Percentiles rank a stretch among this genome's conserved stretches.
Evolutionary conservation across 2,329 filamentous ascomycete species (phyloP).

Genomic region (Fusarium avenaceum): DNA sequence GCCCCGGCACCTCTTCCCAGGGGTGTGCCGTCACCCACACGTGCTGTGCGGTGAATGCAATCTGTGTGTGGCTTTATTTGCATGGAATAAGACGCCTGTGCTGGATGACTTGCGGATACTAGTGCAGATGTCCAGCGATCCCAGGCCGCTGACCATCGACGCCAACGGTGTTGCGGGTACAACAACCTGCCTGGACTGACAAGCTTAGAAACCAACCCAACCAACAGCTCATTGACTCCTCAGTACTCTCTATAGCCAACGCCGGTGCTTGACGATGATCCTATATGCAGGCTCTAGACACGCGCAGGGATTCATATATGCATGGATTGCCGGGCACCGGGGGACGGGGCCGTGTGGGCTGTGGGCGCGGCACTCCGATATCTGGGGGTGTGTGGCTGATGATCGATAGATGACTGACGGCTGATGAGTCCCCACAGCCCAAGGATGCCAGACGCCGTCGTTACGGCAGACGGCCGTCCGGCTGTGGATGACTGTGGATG

Average conservation of each 20-base stretch:
- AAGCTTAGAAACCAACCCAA: conserved; percentile 46
- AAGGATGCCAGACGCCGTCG: conserved; percentile 36
- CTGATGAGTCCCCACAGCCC: conserved; percentile 35
- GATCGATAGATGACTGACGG: conserved; percentile 29
- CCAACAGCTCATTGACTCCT: conserved; percentile 43
- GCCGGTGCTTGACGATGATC: conserved; percentile 41
- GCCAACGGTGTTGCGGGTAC: conserved; percentile 47
- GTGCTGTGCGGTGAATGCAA: conserved; percentile 45
- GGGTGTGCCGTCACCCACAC: conserved; percentile 47
- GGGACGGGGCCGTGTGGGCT: conserved; percentile 45
- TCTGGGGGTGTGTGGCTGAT: conserved; percentile 43
- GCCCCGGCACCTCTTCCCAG: conserved; percentile 36
- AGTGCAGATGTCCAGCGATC: conserved; percentile 46
- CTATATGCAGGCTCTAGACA: conserved; percentile 42
- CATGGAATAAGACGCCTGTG: conserved; percentile 40
- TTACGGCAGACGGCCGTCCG: conserved; percentile 35
- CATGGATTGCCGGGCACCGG: conserved; percentile 44
- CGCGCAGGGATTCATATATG: conserved; percentile 33
- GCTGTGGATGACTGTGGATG: conserved; percentile 39
- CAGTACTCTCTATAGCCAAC: conserved; percentile 8
- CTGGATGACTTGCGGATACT: conserved; percentile 50
- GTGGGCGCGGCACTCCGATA: conserved; percentile 33
- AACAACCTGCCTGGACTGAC: conserved; percentile 10
- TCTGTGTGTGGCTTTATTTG: conserved; percentile 49
- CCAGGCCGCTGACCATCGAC: conserved; percentile 45